Evolutionary conservation across 305 asterid genomes (phyloP).

Genomic region (Solanum hybrid): DNA sequence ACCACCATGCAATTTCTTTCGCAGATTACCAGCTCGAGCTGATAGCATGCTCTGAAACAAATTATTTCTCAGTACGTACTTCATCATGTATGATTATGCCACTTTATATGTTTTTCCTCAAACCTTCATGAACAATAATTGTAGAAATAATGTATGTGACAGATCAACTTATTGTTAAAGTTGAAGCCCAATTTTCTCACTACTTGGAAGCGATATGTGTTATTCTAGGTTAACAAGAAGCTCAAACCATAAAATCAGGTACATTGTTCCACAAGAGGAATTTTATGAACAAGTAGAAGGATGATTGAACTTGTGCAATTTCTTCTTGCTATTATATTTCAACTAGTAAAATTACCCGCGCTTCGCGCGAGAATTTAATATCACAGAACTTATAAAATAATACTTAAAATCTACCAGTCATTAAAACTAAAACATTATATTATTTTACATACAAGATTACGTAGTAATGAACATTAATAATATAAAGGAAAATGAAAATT

Average conservation of each 20-base stretch:
- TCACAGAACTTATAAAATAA: too few species aligned
- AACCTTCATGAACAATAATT: background rate
- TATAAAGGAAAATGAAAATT: too few species aligned
- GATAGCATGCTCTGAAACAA: conserved; percentile 23
- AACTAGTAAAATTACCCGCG: too few species aligned
- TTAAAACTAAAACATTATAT: too few species aligned
- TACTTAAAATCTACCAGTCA: too few species aligned
- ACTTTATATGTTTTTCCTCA: background rate
- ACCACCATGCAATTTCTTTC: conserved; percentile 22
- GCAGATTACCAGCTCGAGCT: conserved; percentile 21
- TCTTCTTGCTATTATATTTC: background rate
- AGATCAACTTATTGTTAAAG: background rate
- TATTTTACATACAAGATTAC: too few species aligned
- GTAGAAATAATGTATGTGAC: background rate
- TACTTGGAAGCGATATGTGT: background rate
- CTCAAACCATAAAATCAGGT: background rate
- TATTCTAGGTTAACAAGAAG: background rate
- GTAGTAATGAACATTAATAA: too few species aligned
- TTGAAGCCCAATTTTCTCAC: background rate
- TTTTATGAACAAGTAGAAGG: background rate
- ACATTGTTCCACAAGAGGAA: background rate
- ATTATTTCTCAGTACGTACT: background rate
- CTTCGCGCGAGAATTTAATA: too few species aligned
- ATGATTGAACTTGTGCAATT: background rate
- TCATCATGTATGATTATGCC: background rate